Evolutionary conservation across 1,139 yeast genomes (phyloP).

Genomic region (Tardiomyces depauwii): DNA sequence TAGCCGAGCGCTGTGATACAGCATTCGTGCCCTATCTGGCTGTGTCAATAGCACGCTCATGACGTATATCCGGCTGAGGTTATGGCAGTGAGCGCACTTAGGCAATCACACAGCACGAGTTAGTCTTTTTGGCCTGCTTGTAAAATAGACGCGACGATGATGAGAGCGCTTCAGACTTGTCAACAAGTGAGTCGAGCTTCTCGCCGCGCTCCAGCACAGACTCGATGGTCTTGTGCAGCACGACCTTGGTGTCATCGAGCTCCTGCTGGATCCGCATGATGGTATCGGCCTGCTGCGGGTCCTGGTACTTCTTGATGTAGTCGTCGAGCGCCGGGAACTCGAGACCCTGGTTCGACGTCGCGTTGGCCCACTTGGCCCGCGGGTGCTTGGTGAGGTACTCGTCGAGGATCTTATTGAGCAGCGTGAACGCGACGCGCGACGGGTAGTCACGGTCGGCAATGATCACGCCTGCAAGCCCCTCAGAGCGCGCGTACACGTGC

Average conservation of each 20-base stretch:
- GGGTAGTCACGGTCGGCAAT: conserved; percentile 95
- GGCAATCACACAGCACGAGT: conserved; percentile 84
- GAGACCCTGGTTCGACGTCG: conserved; percentile 40
- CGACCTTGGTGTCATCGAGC: conserved; percentile 94
- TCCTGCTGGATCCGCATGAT: conserved; percentile 97
- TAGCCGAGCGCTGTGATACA: no score
- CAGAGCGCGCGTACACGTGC: conserved; percentile 82
- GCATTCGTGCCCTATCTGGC: no score
- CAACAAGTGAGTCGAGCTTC: conserved; percentile 85
- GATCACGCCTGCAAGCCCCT: conserved; percentile 88
- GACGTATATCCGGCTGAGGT: not conserved
- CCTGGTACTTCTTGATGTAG: conserved; percentile 80
- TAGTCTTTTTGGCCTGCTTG: conserved; percentile 95
- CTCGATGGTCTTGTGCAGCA: conserved; percentile 90
- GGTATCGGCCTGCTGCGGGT: conserved; percentile 94
- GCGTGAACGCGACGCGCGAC: conserved; percentile 91
- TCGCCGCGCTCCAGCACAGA: conserved; percentile 93
- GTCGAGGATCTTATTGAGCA: conserved; percentile 81
- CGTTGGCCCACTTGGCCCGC: conserved; percentile 51
- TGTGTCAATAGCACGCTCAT: no score
- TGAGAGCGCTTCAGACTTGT: conserved; percentile 87
- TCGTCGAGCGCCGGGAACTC: conserved; percentile 52
- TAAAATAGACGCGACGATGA: conserved; percentile 87
- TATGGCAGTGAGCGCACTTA: conserved; percentile 18
- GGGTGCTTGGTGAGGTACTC: conserved; percentile 85